Evolutionary conservation across 2,329 filamentous ascomycete species (phyloP), one percentile per base, ranked within the genome.

Genomic region (Aspergillus oerlinghausenensis): DNA sequence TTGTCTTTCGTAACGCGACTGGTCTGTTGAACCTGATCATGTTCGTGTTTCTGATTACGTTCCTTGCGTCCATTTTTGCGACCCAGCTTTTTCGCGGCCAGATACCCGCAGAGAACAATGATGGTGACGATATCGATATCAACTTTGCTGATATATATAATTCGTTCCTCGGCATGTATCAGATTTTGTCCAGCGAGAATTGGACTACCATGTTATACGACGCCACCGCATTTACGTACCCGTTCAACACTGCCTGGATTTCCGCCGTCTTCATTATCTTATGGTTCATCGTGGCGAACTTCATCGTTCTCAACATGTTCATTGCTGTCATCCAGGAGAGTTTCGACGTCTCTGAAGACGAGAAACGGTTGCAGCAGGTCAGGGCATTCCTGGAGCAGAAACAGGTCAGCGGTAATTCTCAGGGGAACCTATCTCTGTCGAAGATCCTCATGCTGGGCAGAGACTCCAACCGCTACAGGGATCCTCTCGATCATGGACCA

Each of bases 321-420:
- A 97, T 99, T 89, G 94, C 94, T 80, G 94, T 99, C 77, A 99
- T 99, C 63, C 94, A 99, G 73, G 94, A 99, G 71, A 99, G 96
- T 69, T 99, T 99, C 71, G 94, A 99, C 75, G 92, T 99, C 26
- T 96, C 92, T 3, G 94, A 99, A 72, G 95, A 99, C 70, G 92
- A 97, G 73, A 99, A 99, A 76, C 91, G 95, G 21, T 77, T 97
- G 60, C 91, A 97, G 71, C 95, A 99, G 75, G 92, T 99, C 59
- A 93, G 92, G 68, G 90, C 93, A 1, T 99, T 97, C 66, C 79
- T 99, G 48, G 90, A 96, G 69, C 87, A 92, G 64, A 95, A 93
- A 70, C 92, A 97, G 66, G 79, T 96, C 32, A 89, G 88, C 25
- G 84, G 78, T 38, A 82, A 85, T 26, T 79, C 71, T 72, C 85